These are phyloP conservation scores for Sindora glabra DNA, from an alignment of 306 rosid species.

Conservation along the genomic window DNA sequence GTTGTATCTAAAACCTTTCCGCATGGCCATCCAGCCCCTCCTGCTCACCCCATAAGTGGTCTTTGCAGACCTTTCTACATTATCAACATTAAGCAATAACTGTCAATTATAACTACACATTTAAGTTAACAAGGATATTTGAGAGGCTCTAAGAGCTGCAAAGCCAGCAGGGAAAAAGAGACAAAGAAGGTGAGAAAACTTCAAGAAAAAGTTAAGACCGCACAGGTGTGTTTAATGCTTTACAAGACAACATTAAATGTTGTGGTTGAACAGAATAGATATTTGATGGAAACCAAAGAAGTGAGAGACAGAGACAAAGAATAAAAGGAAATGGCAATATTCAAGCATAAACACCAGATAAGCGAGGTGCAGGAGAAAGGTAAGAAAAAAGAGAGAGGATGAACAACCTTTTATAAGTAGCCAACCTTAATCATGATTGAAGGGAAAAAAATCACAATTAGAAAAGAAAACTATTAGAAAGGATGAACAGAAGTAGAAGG, in stretches of 20 bases:
- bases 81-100: background rate
- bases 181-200: background rate
- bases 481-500: background rate
- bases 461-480: background rate
- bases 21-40: background rate
- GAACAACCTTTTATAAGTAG: background rate
- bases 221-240: background rate
- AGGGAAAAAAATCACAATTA: background rate
- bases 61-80: conserved; percentile 11
- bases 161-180: background rate
- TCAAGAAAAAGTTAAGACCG: background rate
- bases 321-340: too few species aligned
- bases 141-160: background rate
- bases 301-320: background rate
- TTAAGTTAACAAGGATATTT: background rate
- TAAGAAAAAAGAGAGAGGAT: too few species aligned
- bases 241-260: too few species aligned
- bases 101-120: background rate
- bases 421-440: conserved; percentile 3
- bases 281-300: too few species aligned
- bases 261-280: too few species aligned
- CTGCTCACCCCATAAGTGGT: background rate
- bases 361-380: too few species aligned
- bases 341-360: too few species aligned
- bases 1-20: background rate